Evolutionary conservation across 345 rosid genomes (phyloP), one percentile per base, ranked within the genome.

Genomic region (Ricinus communis): DNA sequence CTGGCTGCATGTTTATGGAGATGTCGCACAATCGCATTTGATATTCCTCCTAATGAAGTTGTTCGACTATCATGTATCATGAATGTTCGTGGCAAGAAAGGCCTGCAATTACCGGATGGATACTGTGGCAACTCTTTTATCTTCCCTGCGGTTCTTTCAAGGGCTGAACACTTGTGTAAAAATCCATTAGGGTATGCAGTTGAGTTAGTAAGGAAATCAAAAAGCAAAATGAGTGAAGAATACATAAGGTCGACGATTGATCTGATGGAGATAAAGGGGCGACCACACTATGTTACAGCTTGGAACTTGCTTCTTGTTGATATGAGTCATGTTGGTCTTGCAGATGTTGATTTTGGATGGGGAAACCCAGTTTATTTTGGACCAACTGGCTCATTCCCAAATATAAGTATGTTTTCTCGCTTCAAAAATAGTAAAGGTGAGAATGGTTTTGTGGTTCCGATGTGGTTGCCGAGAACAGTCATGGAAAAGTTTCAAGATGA

Each of bases 341-440:
- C 33, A 33, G 61, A 76, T 15, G n/a, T 76, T 5, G 79, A 70
- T 49, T 75, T 75, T 45, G 79, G 74, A 14, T 69, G 73, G 74
- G 79, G 79, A 18, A 75, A 55, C 12, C 55, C 61, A 27, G 46
- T 66, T n/a, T 49, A 28, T 40, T 59, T 58, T 1, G 77, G 65
- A 27, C 55, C 14, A 6, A 61, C n/a, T 33, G 68, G 55, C 1
- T 36, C 33, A 3, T 47, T 33, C 6, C 31, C 63, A 9, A 10
- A 28, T 27, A 0, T 18, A 0, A 59, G 69, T 59, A 59, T 59
- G 14, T 71, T 24, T 57, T 45, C 54, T 13, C 62, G n/a, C 0
- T 54, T 41, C 2, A 71, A 7, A 36, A 77, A 77, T 13, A 21
- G 25, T 16, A 33, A 72, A 6, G 76, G 76, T 25, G 72, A 77